Conservation (phyloP, 129 eudicot species). For the Deinandra increscens region DNA sequence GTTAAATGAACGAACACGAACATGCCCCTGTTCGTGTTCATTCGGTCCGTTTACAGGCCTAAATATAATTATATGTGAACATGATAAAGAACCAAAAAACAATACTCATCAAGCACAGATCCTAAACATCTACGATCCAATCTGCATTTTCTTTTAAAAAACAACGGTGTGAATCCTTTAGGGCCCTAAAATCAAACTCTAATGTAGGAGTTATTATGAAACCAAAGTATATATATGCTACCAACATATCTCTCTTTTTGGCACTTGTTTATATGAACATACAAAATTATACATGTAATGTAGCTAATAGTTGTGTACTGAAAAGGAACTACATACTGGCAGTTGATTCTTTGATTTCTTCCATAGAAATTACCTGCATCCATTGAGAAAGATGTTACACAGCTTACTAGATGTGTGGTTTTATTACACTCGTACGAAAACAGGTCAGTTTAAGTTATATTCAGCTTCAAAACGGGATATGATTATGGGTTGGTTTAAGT, state of each 20-base stretch:
- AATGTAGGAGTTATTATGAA: not conserved
- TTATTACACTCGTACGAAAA: not conserved
- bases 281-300: slow-evolving; percentile 25
- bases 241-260: not conserved
- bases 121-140: no score
- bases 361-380: slow-evolving; percentile 31
- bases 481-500: no score
- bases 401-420: not conserved
- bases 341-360: slow-evolving; percentile 37
- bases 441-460: not conserved
- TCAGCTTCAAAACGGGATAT: no score
- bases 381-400: not conserved
- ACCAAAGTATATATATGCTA: not conserved
- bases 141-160: no score
- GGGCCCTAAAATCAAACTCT: no score
- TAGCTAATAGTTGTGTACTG: not conserved
- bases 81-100: no score
- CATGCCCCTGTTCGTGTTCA: no score
- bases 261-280: slow-evolving; percentile 22
- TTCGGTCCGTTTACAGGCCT: no score
- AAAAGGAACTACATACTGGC: slow-evolving; percentile 30
- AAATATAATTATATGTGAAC: no score
- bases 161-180: no score
- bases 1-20: no score
- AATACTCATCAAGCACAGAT: no score